Conservation (phyloP, 1,139 yeast species). For the Yamadazyma mexicana region DNA sequence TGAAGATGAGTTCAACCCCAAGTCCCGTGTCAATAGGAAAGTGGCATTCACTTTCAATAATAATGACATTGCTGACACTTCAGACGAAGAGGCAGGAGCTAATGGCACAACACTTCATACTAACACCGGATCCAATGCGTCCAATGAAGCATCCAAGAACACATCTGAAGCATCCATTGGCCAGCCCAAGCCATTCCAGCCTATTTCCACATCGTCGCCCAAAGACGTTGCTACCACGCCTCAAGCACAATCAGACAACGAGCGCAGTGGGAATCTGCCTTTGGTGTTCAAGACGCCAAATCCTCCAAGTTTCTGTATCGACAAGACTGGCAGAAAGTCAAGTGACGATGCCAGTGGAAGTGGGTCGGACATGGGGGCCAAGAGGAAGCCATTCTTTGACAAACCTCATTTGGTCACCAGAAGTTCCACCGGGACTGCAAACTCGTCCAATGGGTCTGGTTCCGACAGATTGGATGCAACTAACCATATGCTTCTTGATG, state of each 20-base stretch:
- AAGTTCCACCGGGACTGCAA: constrained; percentile 61
- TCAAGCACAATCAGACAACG: not conserved
- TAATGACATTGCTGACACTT: constrained; percentile 13
- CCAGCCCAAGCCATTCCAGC: not conserved
- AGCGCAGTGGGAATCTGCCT: not conserved
- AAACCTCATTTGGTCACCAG: constrained; percentile 48
- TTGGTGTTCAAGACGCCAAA: not conserved
- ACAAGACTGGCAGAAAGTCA: constrained; percentile 5
- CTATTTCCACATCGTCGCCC: not conserved
- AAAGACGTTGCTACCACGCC: not conserved
- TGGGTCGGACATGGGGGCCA: not conserved
- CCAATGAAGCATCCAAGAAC: not conserved
- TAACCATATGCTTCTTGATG: constrained; percentile 22
- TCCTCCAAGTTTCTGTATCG: constrained; percentile 7
- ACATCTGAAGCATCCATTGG: not conserved
- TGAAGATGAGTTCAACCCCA: constrained; percentile 46
- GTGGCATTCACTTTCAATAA: constrained; percentile 33
- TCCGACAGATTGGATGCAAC: constrained; percentile 20
- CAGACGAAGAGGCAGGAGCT: constrained; percentile 2
- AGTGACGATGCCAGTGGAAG: constrained; percentile 10
- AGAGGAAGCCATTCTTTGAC: constrained; percentile 23
- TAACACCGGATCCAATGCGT: not conserved
- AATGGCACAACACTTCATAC: too few relatives aligned
- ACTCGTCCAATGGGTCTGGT: constrained; percentile 27
- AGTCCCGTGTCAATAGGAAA: constrained; percentile 34